A percentile compares a stretch with the other conserved stretches of the same genome.
Conservation (phyloP, 2,329 filamentous ascomycete genomes). For the Epichloe gansuensis region DNA sequence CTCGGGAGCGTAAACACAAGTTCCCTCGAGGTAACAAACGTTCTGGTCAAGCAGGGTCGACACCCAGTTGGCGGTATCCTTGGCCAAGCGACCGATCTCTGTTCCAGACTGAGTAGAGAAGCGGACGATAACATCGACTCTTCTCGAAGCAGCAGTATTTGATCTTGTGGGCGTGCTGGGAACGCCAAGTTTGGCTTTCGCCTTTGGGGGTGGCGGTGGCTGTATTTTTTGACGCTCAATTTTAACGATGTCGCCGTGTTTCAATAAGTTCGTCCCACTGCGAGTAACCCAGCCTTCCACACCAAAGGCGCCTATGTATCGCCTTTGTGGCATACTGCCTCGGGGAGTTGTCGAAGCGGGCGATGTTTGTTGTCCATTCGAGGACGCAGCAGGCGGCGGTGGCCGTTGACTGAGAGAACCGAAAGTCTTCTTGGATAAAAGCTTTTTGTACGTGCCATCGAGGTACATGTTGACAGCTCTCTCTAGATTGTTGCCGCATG, state of each 20-base stretch:
- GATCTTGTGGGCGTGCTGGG: conserved; percentile 20
- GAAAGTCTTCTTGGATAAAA: conserved; percentile 15
- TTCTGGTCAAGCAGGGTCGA: conserved; percentile 85
- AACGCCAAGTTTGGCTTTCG: conserved; percentile 28
- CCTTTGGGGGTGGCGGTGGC: conserved; percentile 35
- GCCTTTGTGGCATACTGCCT: conserved; percentile 23
- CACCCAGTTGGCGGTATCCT: conserved; percentile 82
- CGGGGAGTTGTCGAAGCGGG: neutral
- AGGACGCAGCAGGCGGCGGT: neutral
- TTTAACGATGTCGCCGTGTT: conserved; percentile 67
- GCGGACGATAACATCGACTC: conserved; percentile 76
- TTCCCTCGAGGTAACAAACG: conserved; percentile 75
- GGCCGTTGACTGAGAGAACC: neutral
- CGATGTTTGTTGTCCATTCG: neutral
- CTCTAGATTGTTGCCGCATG: conserved; percentile 45
- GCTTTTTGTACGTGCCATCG: conserved; percentile 51
- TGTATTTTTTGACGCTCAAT: conserved; percentile 79
- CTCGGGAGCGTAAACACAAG: conserved; percentile 81
- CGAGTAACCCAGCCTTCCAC: conserved; percentile 84
- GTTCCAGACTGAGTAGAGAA: conserved; percentile 70
- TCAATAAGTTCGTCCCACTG: conserved; percentile 62
- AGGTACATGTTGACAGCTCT: conserved; percentile 57
- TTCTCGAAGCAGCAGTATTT: conserved; percentile 43
- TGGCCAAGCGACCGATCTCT: conserved; percentile 77
- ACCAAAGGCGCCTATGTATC: conserved; percentile 88